Evolutionary conservation across 1,284 basidiomycete genomes (phyloP).

Genomic region (Mycosarcoma mackinlayi): DNA sequence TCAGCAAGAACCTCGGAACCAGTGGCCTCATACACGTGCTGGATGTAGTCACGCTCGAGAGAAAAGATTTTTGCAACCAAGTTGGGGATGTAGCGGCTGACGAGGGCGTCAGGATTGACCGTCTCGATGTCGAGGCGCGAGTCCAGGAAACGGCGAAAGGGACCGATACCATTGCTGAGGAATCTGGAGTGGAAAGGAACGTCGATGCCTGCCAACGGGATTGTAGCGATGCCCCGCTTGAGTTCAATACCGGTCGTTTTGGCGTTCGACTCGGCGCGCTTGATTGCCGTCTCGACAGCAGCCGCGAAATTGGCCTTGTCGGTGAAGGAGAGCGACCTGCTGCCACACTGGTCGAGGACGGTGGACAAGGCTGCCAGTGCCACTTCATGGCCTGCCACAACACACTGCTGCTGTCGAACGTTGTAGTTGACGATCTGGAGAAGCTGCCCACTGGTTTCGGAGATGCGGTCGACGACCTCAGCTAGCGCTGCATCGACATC

Average conservation of each 20-base stretch:
- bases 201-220: constrained; percentile 83
- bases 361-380: constrained; percentile 93
- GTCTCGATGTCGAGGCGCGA: constrained; percentile 89
- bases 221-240: constrained; percentile 85
- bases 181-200: constrained; percentile 99
- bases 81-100: constrained; percentile 71
- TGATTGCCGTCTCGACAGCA: constrained; percentile 74
- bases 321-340: constrained; percentile 77
- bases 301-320: constrained; percentile 82
- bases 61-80: constrained; percentile 88
- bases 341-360: constrained; percentile 96
- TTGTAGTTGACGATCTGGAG: constrained; percentile 92
- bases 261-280: constrained; percentile 63
- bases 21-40: constrained; percentile 73
- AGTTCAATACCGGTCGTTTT: constrained; percentile 89
- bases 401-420: constrained; percentile 80
- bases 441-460: constrained; percentile 76
- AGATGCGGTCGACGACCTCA: constrained; percentile 83
- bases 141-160: constrained; percentile 91
- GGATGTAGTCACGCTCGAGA: not conserved
- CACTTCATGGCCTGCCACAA: constrained; percentile 93
- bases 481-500: constrained; percentile 74
- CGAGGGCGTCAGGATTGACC: constrained; percentile 75
- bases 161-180: constrained; percentile 93
- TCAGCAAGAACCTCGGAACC: constrained; percentile 72